A percentile compares a stretch with the other conserved stretches of the same genome.
Evolutionary conservation across 345 rosid genomes (phyloP).

Genomic region (Boechera stricta): DNA sequence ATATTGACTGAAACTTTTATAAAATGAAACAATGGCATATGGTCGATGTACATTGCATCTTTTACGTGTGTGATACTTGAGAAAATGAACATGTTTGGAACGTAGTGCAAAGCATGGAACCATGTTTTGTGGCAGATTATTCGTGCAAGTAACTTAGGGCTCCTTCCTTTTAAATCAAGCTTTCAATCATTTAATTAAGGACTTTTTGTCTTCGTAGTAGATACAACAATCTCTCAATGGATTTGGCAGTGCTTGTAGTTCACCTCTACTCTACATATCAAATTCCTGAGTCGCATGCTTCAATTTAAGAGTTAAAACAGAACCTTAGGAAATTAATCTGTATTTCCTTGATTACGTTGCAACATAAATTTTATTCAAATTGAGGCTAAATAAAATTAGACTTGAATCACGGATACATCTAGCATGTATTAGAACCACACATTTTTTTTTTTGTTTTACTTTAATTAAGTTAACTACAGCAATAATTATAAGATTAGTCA

Average conservation of each 20-base stretch:
- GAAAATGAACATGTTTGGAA: constrained; percentile 17
- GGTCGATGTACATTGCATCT: constrained; percentile 10
- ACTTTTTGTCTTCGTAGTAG: background rate
- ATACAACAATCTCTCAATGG: background rate
- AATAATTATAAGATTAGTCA: constrained; percentile 12
- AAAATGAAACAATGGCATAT: background rate
- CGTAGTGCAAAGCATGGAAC: constrained; percentile 21
- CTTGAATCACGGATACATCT: background rate
- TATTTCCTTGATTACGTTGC: background rate
- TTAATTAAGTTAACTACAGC: background rate
- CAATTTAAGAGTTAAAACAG: background rate
- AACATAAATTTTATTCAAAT: background rate
- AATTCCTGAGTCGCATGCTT: background rate
- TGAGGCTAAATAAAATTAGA: background rate
- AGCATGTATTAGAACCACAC: background rate
- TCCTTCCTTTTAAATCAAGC: background rate
- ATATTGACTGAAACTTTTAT: too few species aligned
- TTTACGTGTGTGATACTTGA: background rate
- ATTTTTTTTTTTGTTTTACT: background rate
- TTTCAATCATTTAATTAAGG: background rate
- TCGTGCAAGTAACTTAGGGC: constrained; percentile 28
- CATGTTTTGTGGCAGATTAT: constrained; percentile 25
- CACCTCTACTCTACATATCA: too few species aligned
- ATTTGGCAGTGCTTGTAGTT: background rate
- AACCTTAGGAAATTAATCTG: too few species aligned